Base-by-base conservation (phyloP, 2,329 filamentous ascomycete genomes). In the Diaporthe eres region DNA sequence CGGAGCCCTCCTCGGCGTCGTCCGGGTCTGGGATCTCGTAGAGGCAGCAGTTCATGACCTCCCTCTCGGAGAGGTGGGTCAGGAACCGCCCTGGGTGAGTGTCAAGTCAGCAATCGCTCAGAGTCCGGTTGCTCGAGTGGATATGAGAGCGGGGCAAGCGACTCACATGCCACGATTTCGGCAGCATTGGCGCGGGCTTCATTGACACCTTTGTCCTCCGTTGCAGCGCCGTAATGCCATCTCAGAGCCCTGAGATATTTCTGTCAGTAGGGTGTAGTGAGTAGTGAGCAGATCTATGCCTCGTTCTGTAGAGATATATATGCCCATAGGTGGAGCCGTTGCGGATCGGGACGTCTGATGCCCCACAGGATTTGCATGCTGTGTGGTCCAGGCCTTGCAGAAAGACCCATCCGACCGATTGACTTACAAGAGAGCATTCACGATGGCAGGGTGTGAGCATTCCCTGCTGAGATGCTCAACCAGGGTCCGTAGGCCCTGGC, bases 11-110 rank as follows among this genome's bases (percentile, higher is more conserved):
- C 0, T 7, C 53, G 19, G 76, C 77, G 7, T 81, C 77, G 28
- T 82, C 81, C 12, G 80, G 78, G 71, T 86, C 86, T 2, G 93
- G 92, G 60, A 96, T 90, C 82, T 96, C 94, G 78, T 92, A 93
- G 47, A 95, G 89, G 74, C 94, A 93, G 80, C 89, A 94, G 74
- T 95, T 91, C 37, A 96, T 92, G 12, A 92, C 92, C 80, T 96
- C 94, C 34, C 91, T 87, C 81, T 95, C 93, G 2, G 92, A 92
- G 44, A 95, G 86, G 73, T 91, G 91, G 22, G 91, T 91, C 49
- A 96, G 86, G 79, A 95, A 95, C 53, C 94, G 90, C 93, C 65
- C 65, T 70, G 34, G 8, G n/a, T 7, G 65, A 19, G 15, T 34
- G 2, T 13, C 7, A 42, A 8, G 34, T 70, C 31, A 70, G 65